Evolutionary conservation across 2,329 filamentous ascomycete species (phyloP).

Genomic region (Sporothrix pallida): DNA sequence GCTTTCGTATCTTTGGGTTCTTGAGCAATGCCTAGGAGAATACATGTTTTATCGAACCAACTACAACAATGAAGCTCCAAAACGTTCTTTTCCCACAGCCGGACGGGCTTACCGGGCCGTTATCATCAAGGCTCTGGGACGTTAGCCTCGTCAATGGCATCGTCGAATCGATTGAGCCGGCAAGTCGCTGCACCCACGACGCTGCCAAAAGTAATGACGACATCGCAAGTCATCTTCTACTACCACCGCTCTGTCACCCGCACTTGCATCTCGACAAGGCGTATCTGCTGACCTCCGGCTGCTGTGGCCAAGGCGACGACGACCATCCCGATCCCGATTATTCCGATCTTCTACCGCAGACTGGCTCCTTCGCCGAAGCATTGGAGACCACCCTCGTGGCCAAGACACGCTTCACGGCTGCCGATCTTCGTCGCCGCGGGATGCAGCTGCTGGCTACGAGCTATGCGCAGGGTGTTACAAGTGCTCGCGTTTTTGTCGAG

Average conservation of each 20-base stretch:
- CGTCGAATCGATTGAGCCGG: conserved; percentile 25
- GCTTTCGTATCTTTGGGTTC: no score
- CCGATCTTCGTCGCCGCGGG: conserved; percentile 69
- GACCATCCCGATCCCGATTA: conserved; percentile 46
- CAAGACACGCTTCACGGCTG: conserved; percentile 65
- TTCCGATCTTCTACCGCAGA: conserved; percentile 62
- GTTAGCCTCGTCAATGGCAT: conserved; percentile 35
- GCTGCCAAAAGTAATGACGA: neutral
- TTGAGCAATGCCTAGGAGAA: no score
- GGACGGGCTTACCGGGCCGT: neutral
- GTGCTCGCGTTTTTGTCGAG: conserved; percentile 74
- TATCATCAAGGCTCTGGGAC: conserved; percentile 30
- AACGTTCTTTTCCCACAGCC: conserved; percentile 35
- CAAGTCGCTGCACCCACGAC: neutral
- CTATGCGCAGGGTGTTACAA: conserved; percentile 67
- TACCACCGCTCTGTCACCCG: conserved; percentile 66
- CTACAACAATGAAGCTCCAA: conserved; percentile 31
- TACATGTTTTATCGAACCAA: no score
- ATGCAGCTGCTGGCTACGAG: conserved; percentile 70
- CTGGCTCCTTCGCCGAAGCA: conserved; percentile 70
- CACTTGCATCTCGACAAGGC: conserved; percentile 76
- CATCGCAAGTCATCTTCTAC: conserved; percentile 41
- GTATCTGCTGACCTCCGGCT: conserved; percentile 57
- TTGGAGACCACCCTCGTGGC: conserved; percentile 58
- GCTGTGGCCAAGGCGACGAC: conserved; percentile 36